Conservation (phyloP, 768 basidiomycete genomes). For the Tylopilus rubrobrunneus region DNA sequence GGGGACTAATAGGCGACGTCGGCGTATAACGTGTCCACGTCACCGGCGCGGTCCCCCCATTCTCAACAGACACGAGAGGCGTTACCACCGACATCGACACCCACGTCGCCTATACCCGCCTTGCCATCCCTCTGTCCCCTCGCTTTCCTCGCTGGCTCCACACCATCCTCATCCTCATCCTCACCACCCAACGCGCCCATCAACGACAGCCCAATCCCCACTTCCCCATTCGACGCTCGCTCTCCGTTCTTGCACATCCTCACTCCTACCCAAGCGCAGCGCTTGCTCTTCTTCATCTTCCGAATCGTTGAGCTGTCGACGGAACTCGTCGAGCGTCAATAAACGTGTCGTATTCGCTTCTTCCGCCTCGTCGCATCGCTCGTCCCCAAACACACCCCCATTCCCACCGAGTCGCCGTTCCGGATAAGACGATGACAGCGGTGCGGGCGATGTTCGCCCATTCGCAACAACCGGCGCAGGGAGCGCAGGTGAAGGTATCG, state of each 20-base stretch:
- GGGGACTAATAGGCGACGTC: constrained; percentile 12
- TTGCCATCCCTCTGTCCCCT: background rate
- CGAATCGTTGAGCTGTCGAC: constrained; percentile 14
- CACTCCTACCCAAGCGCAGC: background rate
- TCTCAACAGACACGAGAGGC: background rate
- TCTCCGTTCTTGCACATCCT: constrained; percentile 9
- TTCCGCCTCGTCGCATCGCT: constrained; percentile 3
- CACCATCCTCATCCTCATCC: background rate
- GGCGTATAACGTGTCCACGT: constrained; percentile 31
- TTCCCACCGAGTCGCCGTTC: background rate
- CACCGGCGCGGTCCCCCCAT: constrained; percentile 12
- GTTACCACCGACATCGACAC: background rate
- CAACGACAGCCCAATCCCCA: constrained; percentile 67
- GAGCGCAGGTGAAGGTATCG: constrained; percentile 14
- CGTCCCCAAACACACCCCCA: background rate
- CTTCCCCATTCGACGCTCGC: constrained; percentile 49
- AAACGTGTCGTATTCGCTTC: constrained; percentile 20
- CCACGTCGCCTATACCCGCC: constrained; percentile 2
- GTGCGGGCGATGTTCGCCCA: constrained; percentile 13
- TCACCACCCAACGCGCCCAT: constrained; percentile 47
- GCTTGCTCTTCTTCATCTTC: constrained; percentile 10
- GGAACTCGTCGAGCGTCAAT: constrained; percentile 27
- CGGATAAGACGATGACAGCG: background rate
- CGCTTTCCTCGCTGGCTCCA: constrained; percentile 5
- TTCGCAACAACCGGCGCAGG: constrained; percentile 13